Base-by-base conservation (phyloP, 2,329 filamentous ascomycete species). In the Domatiomyces globalis region DNA sequence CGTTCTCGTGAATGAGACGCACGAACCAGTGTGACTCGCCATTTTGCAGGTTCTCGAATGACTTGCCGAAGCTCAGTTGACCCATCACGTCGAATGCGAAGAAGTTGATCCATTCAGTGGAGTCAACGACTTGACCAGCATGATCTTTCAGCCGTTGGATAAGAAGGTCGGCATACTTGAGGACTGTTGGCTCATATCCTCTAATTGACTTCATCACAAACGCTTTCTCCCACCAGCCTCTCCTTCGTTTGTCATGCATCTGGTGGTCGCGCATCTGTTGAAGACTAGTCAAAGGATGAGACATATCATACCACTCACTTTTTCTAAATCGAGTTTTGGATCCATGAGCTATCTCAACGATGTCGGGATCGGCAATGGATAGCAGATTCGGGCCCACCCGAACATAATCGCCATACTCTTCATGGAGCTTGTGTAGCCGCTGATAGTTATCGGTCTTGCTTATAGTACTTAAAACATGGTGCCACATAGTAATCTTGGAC, bases 141-240 rank as follows among this genome's bases (percentile, higher is more conserved):
- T 49, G 63, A 46, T 17, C 45, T 4, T 46, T 15, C 8, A 73
- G 52, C 5, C 63, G 61, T 4, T 58, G 43, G 1, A 68, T 50
- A 5, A 72, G 57, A 51, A 65, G 60, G 45, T 67, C 59, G 18
- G 64, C 66, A 55, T 69, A 68, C 2, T 49, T 55, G 12, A 60
- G 56, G 1, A 72, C 60, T 1, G 66, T 61, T 15, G 60, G 50
- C 53, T 72, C 69, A 53, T 73, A 72, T 2, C 65, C 66, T 4
- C 68, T 63, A 19, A 73, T 51, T 4, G 66, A 63, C 49, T 65
- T 67, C 48, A 22, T 22, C 15, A 22, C 22, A 22, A 46, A 46
- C 12, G 44, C 44, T 5, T 46, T 15, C 5, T 46, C 44, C 44
- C 44, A 46, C 12, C 44, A 17, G 3, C 17, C 12, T 22, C 44